phyloP scores from a whole-genome alignment of 116 monocot species.

The Papilionanthe hybrid region DNA sequence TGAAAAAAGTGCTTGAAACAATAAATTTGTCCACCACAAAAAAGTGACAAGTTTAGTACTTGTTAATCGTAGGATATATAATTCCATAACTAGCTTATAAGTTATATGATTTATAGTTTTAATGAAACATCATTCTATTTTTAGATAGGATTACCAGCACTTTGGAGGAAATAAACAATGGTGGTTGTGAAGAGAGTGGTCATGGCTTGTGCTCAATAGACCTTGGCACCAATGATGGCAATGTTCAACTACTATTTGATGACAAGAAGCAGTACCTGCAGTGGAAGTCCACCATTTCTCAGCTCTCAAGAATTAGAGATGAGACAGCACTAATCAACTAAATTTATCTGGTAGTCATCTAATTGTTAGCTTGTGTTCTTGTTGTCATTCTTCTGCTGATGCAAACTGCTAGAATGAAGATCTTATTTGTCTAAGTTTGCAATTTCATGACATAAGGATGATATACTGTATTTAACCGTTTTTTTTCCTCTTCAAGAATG shows the following conservation, averaged over 20 bases:
- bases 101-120: not conserved
- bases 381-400: too few species aligned
- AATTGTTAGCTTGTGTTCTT: too few species aligned
- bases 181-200: conserved; percentile 3
- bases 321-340: not conserved
- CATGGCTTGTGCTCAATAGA: conserved; percentile 16
- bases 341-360: too few species aligned
- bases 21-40: too few species aligned
- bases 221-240: conserved; percentile 36
- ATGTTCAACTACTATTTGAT: conserved; percentile 42
- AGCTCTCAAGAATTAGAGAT: conserved; percentile 17
- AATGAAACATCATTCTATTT: not conserved
- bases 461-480: too few species aligned
- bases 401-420: too few species aligned
- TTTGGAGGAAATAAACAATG: conserved; percentile 20
- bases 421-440: too few species aligned
- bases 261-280: conserved; percentile 31
- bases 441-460: too few species aligned
- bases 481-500: too few species aligned
- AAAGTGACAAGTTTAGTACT: too few species aligned
- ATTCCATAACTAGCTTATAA: not conserved
- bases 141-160: conserved; percentile 42
- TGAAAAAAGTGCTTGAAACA: too few species aligned
- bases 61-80: too few species aligned
- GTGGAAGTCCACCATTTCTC: conserved; percentile 46